phyloP scores from a whole-genome alignment of 768 basidiomycete genomes.

The Zangia roseola region DNA sequence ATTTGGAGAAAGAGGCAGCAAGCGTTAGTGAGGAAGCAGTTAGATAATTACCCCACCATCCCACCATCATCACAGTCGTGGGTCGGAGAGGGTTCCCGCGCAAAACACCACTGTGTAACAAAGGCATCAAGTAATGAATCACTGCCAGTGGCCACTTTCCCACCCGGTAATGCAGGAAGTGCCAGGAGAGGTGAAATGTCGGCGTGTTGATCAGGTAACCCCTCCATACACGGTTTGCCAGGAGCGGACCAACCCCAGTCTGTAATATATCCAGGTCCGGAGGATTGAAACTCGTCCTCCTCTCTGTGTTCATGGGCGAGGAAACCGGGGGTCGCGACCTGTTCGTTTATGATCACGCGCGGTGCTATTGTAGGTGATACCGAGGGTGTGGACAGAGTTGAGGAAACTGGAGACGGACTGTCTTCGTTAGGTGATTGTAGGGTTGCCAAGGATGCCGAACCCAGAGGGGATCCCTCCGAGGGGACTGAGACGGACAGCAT shows the following conservation, averaged over 20 bases:
- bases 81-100: slow-evolving; percentile 38
- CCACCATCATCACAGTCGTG: slow-evolving; percentile 11
- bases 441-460: background rate
- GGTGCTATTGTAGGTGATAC: slow-evolving; percentile 21
- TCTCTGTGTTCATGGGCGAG: background rate
- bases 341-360: slow-evolving; percentile 25
- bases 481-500: slow-evolving; percentile 2
- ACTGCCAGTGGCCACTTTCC: background rate
- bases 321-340: slow-evolving; percentile 15
- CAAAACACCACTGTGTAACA: slow-evolving; percentile 69
- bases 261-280: slow-evolving; percentile 3
- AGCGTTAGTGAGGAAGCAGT: no score
- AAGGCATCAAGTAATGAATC: slow-evolving; percentile 55
- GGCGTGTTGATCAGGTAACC: background rate
- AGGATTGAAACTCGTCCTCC: background rate
- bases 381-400: slow-evolving; percentile 26
- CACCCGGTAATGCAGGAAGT: slow-evolving; percentile 9
- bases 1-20: no score
- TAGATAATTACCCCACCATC: slow-evolving; percentile 22
- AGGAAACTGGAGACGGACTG: slow-evolving; percentile 24
- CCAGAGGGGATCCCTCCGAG: background rate
- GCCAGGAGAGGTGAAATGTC: slow-evolving; percentile 21
- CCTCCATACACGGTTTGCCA: background rate
- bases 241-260: slow-evolving; percentile 26
- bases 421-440: slow-evolving; percentile 9